Conservation (phyloP, 164 flowering plant species). For the Magnolia sinica region DNA sequence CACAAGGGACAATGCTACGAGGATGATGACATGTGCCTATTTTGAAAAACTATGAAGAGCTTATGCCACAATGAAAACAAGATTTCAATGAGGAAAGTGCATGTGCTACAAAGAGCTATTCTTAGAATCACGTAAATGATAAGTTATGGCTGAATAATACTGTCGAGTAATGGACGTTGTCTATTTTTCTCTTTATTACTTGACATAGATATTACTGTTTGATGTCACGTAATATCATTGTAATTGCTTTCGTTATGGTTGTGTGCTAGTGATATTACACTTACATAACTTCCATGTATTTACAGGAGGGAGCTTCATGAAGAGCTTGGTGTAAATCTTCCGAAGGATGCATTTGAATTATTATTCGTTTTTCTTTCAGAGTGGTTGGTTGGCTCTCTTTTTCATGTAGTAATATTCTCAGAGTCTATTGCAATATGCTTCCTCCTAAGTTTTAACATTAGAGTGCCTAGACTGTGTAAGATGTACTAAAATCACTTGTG, state of each 20-base stretch:
- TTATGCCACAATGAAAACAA: not conserved
- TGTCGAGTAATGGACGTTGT: not conserved
- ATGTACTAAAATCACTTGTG: not conserved
- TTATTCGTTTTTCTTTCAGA: slow-evolving; percentile 68
- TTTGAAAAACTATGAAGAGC: not conserved
- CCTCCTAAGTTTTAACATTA: not conserved
- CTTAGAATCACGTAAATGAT: not conserved
- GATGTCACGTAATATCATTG: not conserved
- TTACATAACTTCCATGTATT: not conserved
- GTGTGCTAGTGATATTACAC: not conserved
- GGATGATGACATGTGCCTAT: too few relatives aligned
- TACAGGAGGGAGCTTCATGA: slow-evolving; percentile 93
- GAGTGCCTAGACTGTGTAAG: not conserved
- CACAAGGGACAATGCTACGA: too few relatives aligned
- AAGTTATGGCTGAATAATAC: not conserved
- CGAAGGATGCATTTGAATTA: slow-evolving; percentile 85
- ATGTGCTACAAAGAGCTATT: not conserved
- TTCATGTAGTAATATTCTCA: not conserved
- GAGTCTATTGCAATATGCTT: not conserved
- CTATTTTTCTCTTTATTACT: too few relatives aligned
- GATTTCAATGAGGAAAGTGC: not conserved
- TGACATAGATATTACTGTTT: not conserved
- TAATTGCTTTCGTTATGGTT: not conserved
- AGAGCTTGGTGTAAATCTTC: slow-evolving; percentile 82
- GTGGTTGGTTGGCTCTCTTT: slow-evolving; percentile 46